Conservation (phyloP, 345 rosid genomes). For the Populus pruinosa region DNA sequence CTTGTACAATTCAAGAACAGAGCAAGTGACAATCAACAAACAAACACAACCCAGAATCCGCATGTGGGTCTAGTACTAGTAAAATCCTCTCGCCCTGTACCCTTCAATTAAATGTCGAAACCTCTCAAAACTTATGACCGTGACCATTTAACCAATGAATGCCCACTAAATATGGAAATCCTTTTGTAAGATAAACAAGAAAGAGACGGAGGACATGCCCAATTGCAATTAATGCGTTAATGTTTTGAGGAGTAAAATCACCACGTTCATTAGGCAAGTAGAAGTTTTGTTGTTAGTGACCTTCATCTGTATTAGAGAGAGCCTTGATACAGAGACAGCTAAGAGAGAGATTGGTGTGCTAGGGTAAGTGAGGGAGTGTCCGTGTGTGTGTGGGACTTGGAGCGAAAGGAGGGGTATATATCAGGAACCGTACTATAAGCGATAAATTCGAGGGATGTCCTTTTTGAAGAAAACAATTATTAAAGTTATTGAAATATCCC, state of each 20-base stretch:
- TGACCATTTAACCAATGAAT: background rate
- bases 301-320: background rate
- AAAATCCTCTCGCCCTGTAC: background rate
- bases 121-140: background rate
- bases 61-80: conserved; percentile 15
- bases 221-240: no score
- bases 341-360: background rate
- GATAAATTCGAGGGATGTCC: background rate
- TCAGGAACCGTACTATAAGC: conserved; percentile 5
- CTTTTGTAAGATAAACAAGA: background rate
- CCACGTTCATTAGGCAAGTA: background rate
- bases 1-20: conserved; percentile 29
- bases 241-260: background rate
- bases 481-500: no score
- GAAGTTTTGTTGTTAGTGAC: background rate
- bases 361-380: background rate
- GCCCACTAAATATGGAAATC: background rate
- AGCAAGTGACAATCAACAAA: conserved; percentile 30
- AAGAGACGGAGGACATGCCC: background rate
- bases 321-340: background rate
- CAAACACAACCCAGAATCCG: conserved; percentile 26
- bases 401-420: background rate
- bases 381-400: background rate
- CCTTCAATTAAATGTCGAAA: background rate
- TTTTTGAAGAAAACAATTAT: no score